Evolutionary conservation across 306 rosid species (phyloP).

Genomic region (Cicer yamashitae): DNA sequence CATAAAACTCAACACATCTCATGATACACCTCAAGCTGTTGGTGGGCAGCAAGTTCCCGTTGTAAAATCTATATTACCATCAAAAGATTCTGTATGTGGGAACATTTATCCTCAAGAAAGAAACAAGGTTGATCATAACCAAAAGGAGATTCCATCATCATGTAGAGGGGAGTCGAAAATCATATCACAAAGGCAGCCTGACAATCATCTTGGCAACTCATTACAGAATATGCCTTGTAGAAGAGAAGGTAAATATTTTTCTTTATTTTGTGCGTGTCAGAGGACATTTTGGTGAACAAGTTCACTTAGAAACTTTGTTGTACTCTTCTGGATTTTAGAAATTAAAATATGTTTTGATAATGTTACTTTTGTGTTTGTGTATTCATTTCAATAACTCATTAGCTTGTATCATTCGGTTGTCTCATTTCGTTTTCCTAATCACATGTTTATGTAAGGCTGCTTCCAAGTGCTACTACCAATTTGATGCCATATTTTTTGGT

Average conservation of each 20-base stretch:
- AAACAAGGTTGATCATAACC: conserved; percentile 49
- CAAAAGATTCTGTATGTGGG: conserved; percentile 53
- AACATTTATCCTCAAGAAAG: conserved; percentile 44
- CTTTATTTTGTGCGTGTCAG: conserved; percentile 34
- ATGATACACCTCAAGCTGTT: conserved; percentile 47
- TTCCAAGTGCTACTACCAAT: conserved; percentile 36
- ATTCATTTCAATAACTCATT: conserved; percentile 23
- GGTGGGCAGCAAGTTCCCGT: conserved; percentile 48
- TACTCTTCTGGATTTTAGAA: conserved; percentile 32
- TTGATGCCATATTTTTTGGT: neutral
- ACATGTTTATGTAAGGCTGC: conserved; percentile 21
- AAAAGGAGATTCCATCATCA: conserved; percentile 51
- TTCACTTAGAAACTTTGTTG: conserved; percentile 28
- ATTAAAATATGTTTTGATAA: conserved; percentile 21
- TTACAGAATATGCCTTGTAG: conserved; percentile 56
- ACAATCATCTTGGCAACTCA: conserved; percentile 51
- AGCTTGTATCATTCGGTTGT: neutral
- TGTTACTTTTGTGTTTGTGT: conserved; percentile 8
- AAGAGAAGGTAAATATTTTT: conserved; percentile 61
- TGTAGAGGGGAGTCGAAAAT: conserved; percentile 55
- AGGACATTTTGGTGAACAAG: conserved; percentile 5
- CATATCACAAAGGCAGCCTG: conserved; percentile 53
- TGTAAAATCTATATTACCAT: conserved; percentile 50
- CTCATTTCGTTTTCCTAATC: conserved; percentile 21
- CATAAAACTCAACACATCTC: conserved; percentile 57